Evolutionary conservation across 805 yeast genomes (phyloP), one percentile per base, ranked within the genome.

Genomic region (Jamesozyma gamospora): DNA sequence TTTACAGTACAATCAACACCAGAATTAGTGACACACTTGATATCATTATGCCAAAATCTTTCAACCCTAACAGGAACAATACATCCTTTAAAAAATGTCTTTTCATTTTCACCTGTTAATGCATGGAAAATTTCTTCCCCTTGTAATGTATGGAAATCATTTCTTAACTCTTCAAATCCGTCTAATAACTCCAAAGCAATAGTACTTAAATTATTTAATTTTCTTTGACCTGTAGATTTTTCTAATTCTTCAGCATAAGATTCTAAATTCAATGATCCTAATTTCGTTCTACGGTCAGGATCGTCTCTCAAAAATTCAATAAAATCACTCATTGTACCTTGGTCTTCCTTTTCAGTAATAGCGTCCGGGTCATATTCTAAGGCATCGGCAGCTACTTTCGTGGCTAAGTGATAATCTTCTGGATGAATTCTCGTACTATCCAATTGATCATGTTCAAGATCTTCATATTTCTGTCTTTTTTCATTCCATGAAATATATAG

Each of bases 331-430:
- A 60, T 60, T 1, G 61, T 46, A 37, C 69, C 72, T 37, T 57
- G 62, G 17, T 57, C 61, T 44, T 61, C 64, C 43, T 60, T 60
- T 41, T 81, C 88, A 2, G 79, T 81, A 53, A 84, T 70, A 48
- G 87, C 95, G 60, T 90, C 97, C 53, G 94, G 98, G 52, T 87
- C 96, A 47, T 88, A 72, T 58, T 90, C 98, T 48, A 92, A 71
- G 2, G 98, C 97, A 67, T 92, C 98, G 1, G 95, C 92, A 7
- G 96, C 97, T 88, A 92, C 92, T 60, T 92, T 92, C 37, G 92
- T 76, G 3, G 96, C 97, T 50, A 92, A 70, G 47, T 85, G 95
- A 59, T 92, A 92, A 64, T 92, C 99, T 62, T 92, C 97, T 7
- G 97, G 97, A 53, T 92, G 99, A 35, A 92, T 87, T 65, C 98